Base-by-base conservation (phyloP, 345 rosid species). In the Bruguiera gymnorhiza region DNA sequence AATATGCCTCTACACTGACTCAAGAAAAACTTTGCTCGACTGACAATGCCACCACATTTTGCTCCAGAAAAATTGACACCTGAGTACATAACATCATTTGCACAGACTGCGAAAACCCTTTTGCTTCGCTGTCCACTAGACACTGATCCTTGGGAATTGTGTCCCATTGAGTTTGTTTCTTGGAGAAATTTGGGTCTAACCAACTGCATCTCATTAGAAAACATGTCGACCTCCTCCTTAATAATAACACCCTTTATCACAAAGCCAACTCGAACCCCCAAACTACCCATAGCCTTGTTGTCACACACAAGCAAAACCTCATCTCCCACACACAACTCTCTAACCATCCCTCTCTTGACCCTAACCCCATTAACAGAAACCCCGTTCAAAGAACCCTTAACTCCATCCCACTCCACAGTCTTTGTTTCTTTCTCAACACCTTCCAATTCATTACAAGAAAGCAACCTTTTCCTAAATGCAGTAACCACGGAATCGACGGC, bases 261-360 rank as follows among this genome's bases (percentile, higher is more conserved):
- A 84, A 93, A 93, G 36, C 98, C 97, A 79, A 88, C 77, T 74
- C 55, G 75, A 62, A 66, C 62, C 37, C 79, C 43, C 19, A 77
- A 80, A 76, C 70, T 67, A 46, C 96, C 86, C 61, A 34, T 34
- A 58, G 80, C 73, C 71, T 76, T 79, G 24, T 70, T 80, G 34
- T 86, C 79, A 43, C 97, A 91, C 75, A 76, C 90, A 72, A 93
- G 81, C 79, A 84, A 81, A 63, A 93, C 86, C 81, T 91, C 94
- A 83, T 93, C 92, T 46, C 90, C 96, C 0, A 79, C 73, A 16
- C 26, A 75, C 82, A 93, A 76, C 72, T 88, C 92, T 59, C 70
- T 59, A 48, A 70, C 74, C 56, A 55, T 66, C 0, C 84, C 86
- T 59, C 63, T 76, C 51, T 53, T 52, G 59, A 89, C 50, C 83